phyloP scores from a whole-genome alignment of 2,329 filamentous ascomycete species.

The Aureobasidium mangrovei region DNA sequence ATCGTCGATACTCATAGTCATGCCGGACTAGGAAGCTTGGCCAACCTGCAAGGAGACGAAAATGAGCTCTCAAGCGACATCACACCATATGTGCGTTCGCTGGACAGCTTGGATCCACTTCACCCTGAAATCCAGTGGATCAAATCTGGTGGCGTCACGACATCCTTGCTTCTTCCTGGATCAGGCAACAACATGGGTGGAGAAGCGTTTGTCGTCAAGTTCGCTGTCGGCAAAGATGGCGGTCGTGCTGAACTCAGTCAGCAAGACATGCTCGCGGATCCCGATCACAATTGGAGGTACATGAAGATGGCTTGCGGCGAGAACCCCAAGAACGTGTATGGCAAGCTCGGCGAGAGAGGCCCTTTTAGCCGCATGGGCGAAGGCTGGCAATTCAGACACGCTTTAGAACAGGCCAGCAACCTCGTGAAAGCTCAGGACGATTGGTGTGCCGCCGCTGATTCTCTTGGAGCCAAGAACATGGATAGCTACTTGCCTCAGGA shows the following conservation, averaged over 20 bases:
- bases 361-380: slow-evolving; percentile 58
- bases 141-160: slow-evolving; percentile 65
- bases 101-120: slow-evolving; percentile 55
- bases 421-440: slow-evolving; percentile 55
- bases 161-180: slow-evolving; percentile 57
- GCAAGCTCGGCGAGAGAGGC: slow-evolving; percentile 43
- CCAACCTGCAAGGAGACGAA: slow-evolving; percentile 47
- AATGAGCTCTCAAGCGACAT: slow-evolving; percentile 58
- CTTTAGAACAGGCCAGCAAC: slow-evolving; percentile 53
- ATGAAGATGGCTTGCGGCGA: slow-evolving; percentile 73
- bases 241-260: slow-evolving; percentile 56
- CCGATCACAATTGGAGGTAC: slow-evolving; percentile 57
- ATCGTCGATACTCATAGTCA: slow-evolving; percentile 68
- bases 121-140: slow-evolving; percentile 60
- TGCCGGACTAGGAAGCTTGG: slow-evolving; percentile 52
- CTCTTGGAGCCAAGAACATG: slow-evolving; percentile 43
- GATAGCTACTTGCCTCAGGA: slow-evolving; percentile 52
- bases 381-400: slow-evolving; percentile 60
- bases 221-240: slow-evolving; percentile 51
- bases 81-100: slow-evolving; percentile 59
- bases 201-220: slow-evolving; percentile 61
- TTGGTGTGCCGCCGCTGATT: slow-evolving; percentile 54
- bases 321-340: slow-evolving; percentile 57
- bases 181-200: slow-evolving; percentile 67
- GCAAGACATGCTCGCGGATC: slow-evolving; percentile 56